Base-by-base conservation (phyloP, 1,139 yeast species). In the Blastobotrys buckinghamii region DNA sequence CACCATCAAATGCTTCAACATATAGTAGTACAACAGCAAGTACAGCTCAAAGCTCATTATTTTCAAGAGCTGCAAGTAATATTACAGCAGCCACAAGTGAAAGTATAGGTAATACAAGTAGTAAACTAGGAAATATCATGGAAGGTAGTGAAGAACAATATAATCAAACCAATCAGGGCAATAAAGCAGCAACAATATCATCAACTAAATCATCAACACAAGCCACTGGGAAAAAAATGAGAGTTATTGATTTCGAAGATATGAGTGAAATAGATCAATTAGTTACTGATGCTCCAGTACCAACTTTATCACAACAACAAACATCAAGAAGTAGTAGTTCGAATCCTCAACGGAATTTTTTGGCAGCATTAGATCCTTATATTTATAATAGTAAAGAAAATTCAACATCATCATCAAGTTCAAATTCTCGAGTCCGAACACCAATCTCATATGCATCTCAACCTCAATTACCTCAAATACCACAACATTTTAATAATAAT, bases 1-100 rank as follows among this genome's bases (percentile, higher is more conserved):
- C 26, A 4, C 49, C 48, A 16, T 44, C 44, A 16, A 47, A 39
- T 37, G 53, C 53, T 10, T 50, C 53, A n/a, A 44, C 44, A 13
- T 34, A 20, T 35, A 42, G 46, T 16, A 40, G 40, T 8, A 33
- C 47, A 8, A 36, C 44, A 7, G 37, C 47, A 36, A 46, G 54
- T 45, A 48, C 58, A 2, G 56, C 54, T 35, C 61, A 57, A 46
- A 55, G 59, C 13, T 55, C 60, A 22, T 38, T 59, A 27, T 59
- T 59, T 37, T 59, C 63, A 19, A 42, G 60, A 6, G 50, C 50
- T 15, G 60, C 62, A 9, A 45, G 55, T 16, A 52, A 52, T 16
- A 19, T 50, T 17, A 55, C 59, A 8, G 36, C 39, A 45, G 51
- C 51, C 40, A 53, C 49, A 40, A 35, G 19, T 20, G 48, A 39